Base-by-base conservation (phyloP, 179 eudicot genomes). In the Beta lomatogona region DNA sequence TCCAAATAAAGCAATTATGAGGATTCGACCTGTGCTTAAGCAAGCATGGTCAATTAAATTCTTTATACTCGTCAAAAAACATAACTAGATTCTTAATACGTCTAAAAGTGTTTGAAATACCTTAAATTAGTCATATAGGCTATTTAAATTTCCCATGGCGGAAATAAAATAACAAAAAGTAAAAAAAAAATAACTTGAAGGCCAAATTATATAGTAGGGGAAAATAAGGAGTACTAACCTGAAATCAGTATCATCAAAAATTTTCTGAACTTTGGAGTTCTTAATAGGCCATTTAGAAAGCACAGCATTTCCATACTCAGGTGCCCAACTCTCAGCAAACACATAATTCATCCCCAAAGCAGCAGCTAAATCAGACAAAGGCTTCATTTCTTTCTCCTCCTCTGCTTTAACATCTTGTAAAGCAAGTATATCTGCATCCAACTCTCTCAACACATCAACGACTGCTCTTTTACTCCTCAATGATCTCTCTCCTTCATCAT, bases 301-400 rank as follows among this genome's bases (percentile, higher is more conserved):
- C 9, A 94, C 87, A 15, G 97, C 98, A 74, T 94, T 93, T 0
- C 98, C 98, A 77, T 87, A 94, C 73, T 94, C 97, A 11, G 98
- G 98, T 8, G 98, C 98, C 98, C 98, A 93, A 76, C 97, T 94
- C 79, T 94, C 98, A 1, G 97, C 97, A 85, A 94, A 94, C 0
- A 91, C 98, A 82, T 90, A 94, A 82, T 79, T 76, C 98, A 94
- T 94, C 61, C 97, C 98, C 77, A 94, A 64, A 67, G 91, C 97
- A 36, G 45, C 76, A 0, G 98, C 97, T 69, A 94, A 87, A 66
- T 91, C 98, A 1, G 97, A 91, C 50, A 93, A 79, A 0, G 98
- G 98, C 68, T 82, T 93, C 98, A 94, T 94, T 3, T 76, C 89
- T 72, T 84, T 90, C 83, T 91, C 97, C 57, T 94, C 98, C 83